These are phyloP conservation scores for Sclerotinia minor DNA, from an alignment of 2,329 filamentous ascomycete species.

Conservation along the genomic window DNA sequence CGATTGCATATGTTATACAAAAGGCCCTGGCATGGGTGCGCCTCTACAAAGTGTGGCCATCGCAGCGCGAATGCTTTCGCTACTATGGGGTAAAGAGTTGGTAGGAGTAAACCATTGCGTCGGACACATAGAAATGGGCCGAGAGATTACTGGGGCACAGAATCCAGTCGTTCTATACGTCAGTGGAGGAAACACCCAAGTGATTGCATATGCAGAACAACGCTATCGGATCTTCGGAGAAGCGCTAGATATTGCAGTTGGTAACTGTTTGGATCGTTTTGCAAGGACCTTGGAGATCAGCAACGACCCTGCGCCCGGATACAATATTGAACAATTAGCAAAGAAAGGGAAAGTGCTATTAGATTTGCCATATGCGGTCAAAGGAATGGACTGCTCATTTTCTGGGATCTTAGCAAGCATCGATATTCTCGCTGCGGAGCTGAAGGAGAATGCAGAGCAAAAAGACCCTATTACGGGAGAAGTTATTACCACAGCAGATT, in stretches of 20 bases:
- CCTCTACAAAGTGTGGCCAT: slow-evolving; percentile 85
- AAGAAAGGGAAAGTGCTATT: slow-evolving; percentile 70
- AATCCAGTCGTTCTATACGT: slow-evolving; percentile 97
- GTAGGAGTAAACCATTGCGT: slow-evolving; percentile 98
- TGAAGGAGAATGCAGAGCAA: slow-evolving; percentile 52
- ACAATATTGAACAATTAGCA: slow-evolving; percentile 96
- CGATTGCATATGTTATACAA: slow-evolving; percentile 93
- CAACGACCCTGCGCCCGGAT: slow-evolving; percentile 94
- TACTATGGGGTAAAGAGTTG: slow-evolving; percentile 86
- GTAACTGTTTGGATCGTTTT: slow-evolving; percentile 95
- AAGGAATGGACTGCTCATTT: slow-evolving; percentile 98
- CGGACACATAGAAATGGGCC: slow-evolving; percentile 98
- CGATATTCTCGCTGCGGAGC: slow-evolving; percentile 74
- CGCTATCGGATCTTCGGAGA: slow-evolving; percentile 98
- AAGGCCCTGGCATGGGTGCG: slow-evolving; percentile 94
- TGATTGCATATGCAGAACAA: slow-evolving; percentile 93
- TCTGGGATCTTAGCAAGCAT: slow-evolving; percentile 84
- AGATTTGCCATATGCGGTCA: slow-evolving; percentile 92
- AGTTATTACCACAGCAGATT: slow-evolving; percentile 72
- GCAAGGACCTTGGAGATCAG: slow-evolving; percentile 86
- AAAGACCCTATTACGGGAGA: slow-evolving; percentile 52
- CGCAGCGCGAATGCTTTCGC: slow-evolving; percentile 74
- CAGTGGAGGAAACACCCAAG: slow-evolving; percentile 93
- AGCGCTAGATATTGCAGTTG: slow-evolving; percentile 94
- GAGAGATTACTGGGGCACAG: slow-evolving; percentile 82